A percentile compares a stretch with the other conserved stretches of the same genome.
These are phyloP conservation scores for Lachnellula occidentalis DNA, from an alignment of 2,329 filamentous ascomycete species.

Conservation along the genomic window DNA sequence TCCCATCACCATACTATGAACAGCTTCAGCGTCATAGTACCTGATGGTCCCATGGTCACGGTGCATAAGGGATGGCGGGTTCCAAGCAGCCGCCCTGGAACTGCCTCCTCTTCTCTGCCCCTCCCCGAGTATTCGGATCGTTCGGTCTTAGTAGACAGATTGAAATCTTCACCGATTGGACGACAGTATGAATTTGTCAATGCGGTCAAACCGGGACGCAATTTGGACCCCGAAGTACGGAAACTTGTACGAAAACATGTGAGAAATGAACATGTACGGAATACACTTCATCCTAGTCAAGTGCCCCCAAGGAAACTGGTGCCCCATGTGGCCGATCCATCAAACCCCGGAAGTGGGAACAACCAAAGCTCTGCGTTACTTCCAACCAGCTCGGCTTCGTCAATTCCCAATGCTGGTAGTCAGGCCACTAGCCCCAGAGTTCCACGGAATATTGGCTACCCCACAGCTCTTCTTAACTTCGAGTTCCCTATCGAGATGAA, in stretches of 20 bases:
- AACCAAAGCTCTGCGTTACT: not conserved
- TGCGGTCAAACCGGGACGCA: slow-evolving; percentile 2
- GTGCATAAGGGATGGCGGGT: slow-evolving; percentile 3
- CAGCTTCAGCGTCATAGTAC: slow-evolving; percentile 3
- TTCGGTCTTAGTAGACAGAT: not conserved
- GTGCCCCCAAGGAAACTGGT: not conserved
- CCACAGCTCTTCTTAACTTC: slow-evolving; percentile 11
- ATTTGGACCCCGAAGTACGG: slow-evolving; percentile 8
- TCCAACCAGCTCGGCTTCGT: not conserved
- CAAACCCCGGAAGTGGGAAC: not conserved
- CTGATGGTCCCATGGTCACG: slow-evolving; percentile 1
- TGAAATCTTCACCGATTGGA: not conserved
- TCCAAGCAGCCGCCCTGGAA: not conserved
- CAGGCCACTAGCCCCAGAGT: not conserved
- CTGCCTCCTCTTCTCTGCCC: not conserved
- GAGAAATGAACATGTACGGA: slow-evolving; percentile 15
- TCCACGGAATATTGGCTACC: slow-evolving; percentile 7
- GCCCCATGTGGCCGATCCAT: not conserved
- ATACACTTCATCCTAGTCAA: not conserved
- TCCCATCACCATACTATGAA: slow-evolving; percentile 1
- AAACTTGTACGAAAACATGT: slow-evolving; percentile 18
- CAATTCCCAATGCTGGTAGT: not conserved
- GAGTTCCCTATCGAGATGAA: slow-evolving; percentile 14
- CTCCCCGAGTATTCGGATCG: not conserved
- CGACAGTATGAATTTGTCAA: slow-evolving; percentile 17